phyloP scores from a whole-genome alignment of 768 basidiomycete genomes.

The Russula sp. region DNA sequence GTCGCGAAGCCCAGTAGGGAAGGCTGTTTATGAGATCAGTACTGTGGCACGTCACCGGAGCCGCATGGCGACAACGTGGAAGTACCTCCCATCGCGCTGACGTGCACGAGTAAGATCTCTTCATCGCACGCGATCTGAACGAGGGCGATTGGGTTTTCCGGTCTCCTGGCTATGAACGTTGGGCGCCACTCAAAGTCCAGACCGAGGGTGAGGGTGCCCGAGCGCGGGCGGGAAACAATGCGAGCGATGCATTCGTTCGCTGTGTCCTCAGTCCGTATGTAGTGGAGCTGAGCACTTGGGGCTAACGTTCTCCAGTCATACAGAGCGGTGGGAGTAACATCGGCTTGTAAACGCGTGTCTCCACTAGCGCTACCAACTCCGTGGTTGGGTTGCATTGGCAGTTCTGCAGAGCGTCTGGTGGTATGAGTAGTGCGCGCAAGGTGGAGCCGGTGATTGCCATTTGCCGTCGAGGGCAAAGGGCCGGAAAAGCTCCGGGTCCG shows the following conservation, averaged over 20 bases:
- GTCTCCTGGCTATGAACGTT: slow-evolving; percentile 43
- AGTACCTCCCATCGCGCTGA: slow-evolving; percentile 51
- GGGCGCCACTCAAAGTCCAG: slow-evolving; percentile 84
- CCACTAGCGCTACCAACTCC: too few relatives aligned
- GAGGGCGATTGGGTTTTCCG: slow-evolving; percentile 64
- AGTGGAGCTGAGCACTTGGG: slow-evolving; percentile 9
- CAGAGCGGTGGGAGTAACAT: too few relatives aligned
- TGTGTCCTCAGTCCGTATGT: slow-evolving; percentile 16
- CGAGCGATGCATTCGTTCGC: slow-evolving; percentile 17
- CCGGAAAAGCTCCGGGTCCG: neutral
- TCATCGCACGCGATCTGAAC: slow-evolving; percentile 61
- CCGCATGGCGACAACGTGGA: neutral
- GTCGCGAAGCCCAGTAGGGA: slow-evolving; percentile 36
- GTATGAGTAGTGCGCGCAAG: neutral
- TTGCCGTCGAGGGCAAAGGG: neutral
- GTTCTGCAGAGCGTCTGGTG: neutral
- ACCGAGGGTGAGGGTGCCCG: slow-evolving; percentile 34
- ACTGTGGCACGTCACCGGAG: too few relatives aligned
- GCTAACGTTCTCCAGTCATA: slow-evolving; percentile 17
- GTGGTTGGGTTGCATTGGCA: neutral
- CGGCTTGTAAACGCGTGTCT: neutral
- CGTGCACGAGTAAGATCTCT: slow-evolving; percentile 57
- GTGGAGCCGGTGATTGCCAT: neutral
- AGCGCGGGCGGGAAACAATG: neutral
- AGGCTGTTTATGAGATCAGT: slow-evolving; percentile 4